Evolutionary conservation across 1,139 yeast genomes (phyloP), one percentile per base, ranked within the genome.

Genomic region (Groenewaldozyma sp.): DNA sequence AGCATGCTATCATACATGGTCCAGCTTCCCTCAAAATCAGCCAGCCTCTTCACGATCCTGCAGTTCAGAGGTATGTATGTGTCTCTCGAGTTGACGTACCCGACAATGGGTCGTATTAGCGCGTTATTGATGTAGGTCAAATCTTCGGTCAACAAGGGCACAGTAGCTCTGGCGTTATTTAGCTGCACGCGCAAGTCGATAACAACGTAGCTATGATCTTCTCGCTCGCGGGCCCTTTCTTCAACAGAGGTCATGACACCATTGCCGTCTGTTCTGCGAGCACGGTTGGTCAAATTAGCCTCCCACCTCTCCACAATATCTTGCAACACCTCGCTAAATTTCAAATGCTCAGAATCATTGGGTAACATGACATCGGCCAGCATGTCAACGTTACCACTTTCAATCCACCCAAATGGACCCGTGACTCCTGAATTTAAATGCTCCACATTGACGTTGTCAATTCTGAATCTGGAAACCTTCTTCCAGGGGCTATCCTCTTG

Each of bases 371-470:
- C 76, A 56, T 91, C 96, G 6, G 95, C 96, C 47, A 83, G 65
- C 78, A 91, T 81, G 59, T 91, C 96, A 17, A 88, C 97, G 43
- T 77, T 77, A 5, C 98, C 98, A 45, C 74, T 72, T 6, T 86
- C 78, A 42, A 91, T 88, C 98, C 98, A 91, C 2, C 97, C 96
- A 61, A 91, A 84, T 4, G 97, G 95, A 0, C 98, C 98, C 40
- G 79, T 80, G 39, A 84, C 71, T 0, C 97, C 97, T 1, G 83
- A 73, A 55, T 91, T 91, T 46, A 91, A 65, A 61, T 91, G 98
- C 51, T 88, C 95, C 31, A 91, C 74, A 53, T 78, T 80, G 39
- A 91, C 73, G 14, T 86, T 78, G 55, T 91, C 97, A 33, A 88
- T 81, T 42, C 97, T 65, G 46, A 84, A 68, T 35, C 95, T 69